Percentiles rank a stretch among this genome's conserved stretches.
These are phyloP conservation scores for Udeniomyces megalosporus DNA, from an alignment of 768 basidiomycete species.

Conservation along the genomic window DNA sequence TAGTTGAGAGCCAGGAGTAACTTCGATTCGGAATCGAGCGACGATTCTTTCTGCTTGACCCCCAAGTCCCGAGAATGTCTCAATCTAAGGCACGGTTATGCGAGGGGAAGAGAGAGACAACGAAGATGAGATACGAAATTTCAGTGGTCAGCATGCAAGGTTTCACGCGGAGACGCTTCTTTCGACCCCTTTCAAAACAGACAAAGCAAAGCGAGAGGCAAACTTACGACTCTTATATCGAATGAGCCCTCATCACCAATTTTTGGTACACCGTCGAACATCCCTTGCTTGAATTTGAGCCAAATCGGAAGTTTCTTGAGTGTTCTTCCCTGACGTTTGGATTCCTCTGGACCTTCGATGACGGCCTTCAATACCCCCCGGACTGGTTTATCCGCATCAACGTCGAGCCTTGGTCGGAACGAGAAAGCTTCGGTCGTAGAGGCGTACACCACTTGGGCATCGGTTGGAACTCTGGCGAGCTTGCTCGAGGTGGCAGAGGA, in stretches of 20 bases:
- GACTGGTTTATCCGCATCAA: not conserved
- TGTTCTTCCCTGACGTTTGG: not conserved
- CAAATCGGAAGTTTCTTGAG: not conserved
- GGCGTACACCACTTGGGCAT: not conserved
- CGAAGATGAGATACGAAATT: too few species aligned
- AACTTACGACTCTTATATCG: constrained; percentile 1
- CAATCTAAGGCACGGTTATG: not conserved
- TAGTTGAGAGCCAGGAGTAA: not conserved
- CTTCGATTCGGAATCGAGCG: constrained; percentile 1
- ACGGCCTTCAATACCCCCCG: not conserved
- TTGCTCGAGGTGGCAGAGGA: not conserved
- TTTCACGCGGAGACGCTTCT: too few species aligned
- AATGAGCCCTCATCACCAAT: constrained; percentile 1
- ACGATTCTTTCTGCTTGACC: constrained; percentile 5
- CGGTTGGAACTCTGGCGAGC: not conserved
- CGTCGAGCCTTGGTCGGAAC: not conserved
- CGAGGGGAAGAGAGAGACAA: too few species aligned
- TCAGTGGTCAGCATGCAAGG: too few species aligned
- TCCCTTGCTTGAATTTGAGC: constrained; percentile 6
- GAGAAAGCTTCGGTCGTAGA: constrained; percentile 2
- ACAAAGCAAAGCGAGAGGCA: not conserved
- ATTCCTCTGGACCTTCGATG: not conserved
- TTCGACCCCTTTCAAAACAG: too few species aligned
- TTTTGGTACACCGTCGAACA: constrained; percentile 5
- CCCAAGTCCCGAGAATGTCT: constrained; percentile 1